These are phyloP conservation scores for Lentinula sp. DNA, from an alignment of 768 basidiomycete species.

Conservation along the genomic window DNA sequence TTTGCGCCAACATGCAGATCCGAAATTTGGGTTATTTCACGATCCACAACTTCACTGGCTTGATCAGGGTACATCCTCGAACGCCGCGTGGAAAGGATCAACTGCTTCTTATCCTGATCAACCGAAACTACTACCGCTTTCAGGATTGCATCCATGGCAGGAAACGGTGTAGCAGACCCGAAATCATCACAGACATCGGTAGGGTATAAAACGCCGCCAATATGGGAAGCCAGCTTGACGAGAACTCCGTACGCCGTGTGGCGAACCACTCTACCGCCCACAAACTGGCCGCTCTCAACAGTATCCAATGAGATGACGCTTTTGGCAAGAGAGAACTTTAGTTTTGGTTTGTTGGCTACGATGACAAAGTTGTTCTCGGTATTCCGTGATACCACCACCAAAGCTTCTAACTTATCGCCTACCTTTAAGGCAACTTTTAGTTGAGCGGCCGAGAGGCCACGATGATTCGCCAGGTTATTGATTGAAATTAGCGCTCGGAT, in stretches of 20 bases:
- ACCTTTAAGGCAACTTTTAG: slow-evolving; percentile 55
- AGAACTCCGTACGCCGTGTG: slow-evolving; percentile 69
- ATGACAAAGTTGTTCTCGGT: slow-evolving; percentile 82
- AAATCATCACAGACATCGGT: slow-evolving; percentile 83
- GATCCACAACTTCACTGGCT: slow-evolving; percentile 48
- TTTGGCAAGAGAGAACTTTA: slow-evolving; percentile 44
- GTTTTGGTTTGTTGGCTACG: slow-evolving; percentile 67
- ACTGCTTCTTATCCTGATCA: slow-evolving; percentile 57
- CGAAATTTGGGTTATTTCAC: slow-evolving; percentile 54
- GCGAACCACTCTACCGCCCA: slow-evolving; percentile 75
- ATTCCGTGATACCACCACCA: slow-evolving; percentile 88
- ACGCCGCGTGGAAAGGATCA: slow-evolving; percentile 75
- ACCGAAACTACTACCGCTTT: slow-evolving; percentile 67
- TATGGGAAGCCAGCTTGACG: slow-evolving; percentile 65
- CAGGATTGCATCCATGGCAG: slow-evolving; percentile 58
- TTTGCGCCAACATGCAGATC: slow-evolving; percentile 68
- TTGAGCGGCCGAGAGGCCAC: slow-evolving; percentile 58
- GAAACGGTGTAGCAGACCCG: slow-evolving; percentile 48
- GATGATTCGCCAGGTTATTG: slow-evolving; percentile 80
- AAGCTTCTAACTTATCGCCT: slow-evolving; percentile 66
- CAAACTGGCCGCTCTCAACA: slow-evolving; percentile 63
- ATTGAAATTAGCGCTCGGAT: slow-evolving; percentile 82
- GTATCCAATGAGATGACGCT: slow-evolving; percentile 56
- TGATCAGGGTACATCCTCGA: slow-evolving; percentile 62
- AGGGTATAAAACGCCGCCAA: slow-evolving; percentile 75